These are phyloP conservation scores for Perkinsus marinus DNA, from an alignment of 169 alveolate species.

Conservation along the genomic window DNA sequence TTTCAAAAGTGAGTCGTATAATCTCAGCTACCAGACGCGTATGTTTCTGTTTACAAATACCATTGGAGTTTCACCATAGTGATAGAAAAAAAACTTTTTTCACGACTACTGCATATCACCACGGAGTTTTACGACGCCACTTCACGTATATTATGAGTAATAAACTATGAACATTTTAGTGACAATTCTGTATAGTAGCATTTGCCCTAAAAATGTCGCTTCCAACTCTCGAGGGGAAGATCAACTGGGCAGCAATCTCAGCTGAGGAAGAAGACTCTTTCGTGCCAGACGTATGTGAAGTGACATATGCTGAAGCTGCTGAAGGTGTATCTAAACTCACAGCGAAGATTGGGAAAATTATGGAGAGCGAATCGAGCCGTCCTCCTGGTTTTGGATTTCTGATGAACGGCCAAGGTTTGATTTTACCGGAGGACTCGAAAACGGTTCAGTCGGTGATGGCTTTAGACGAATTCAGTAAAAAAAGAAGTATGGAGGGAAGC, in stretches of 20 bases:
- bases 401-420: not conserved
- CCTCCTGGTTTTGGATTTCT: not conserved
- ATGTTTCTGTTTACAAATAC: too few relatives aligned
- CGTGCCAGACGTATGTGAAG: not conserved
- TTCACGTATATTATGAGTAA: too few relatives aligned
- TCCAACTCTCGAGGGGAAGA: not conserved
- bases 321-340: not conserved
- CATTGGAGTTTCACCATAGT: too few relatives aligned
- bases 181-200: too few relatives aligned
- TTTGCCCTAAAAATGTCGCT: too few relatives aligned
- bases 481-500: not conserved
- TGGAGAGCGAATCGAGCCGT: not conserved
- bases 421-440: not conserved
- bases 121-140: too few relatives aligned
- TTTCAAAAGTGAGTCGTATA: too few relatives aligned
- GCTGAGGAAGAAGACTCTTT: not conserved
- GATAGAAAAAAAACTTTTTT: too few relatives aligned
- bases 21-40: too few relatives aligned
- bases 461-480: not conserved
- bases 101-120: too few relatives aligned
- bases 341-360: not conserved
- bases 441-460: not conserved
- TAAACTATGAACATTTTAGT: too few relatives aligned
- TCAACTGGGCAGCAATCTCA: not conserved
- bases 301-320: not conserved